These are phyloP conservation scores for Isabelozyma rhagii DNA, from an alignment of 805 yeast species.

Conservation along the genomic window DNA sequence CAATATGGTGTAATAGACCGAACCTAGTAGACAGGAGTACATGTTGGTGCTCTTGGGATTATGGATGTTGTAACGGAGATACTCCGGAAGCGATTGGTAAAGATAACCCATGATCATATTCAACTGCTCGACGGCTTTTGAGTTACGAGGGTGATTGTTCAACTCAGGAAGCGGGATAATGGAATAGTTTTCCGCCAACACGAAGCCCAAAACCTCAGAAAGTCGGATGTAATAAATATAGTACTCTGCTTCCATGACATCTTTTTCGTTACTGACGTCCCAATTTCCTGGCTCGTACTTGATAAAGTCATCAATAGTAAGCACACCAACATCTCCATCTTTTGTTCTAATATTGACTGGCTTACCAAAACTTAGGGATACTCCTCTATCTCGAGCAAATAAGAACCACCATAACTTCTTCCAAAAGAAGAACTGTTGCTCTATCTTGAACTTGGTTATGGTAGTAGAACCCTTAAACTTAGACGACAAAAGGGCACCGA, in stretches of 20 bases:
- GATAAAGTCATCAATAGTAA: constrained; percentile 6
- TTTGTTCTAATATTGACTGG: constrained; percentile 2
- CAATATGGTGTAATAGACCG: constrained; percentile 3
- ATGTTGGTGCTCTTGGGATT: constrained; percentile 1
- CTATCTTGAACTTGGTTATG: neutral
- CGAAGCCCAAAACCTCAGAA: constrained; percentile 5
- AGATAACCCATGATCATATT: constrained; percentile 6
- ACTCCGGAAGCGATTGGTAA: constrained; percentile 2
- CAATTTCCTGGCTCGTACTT: constrained; percentile 5
- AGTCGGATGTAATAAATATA: constrained; percentile 1
- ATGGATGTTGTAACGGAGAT: constrained; percentile 2
- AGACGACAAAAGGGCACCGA: neutral
- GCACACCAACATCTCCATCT: constrained; percentile 1
- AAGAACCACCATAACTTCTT: constrained; percentile 9
- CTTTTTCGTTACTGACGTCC: constrained; percentile 1
- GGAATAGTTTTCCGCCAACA: constrained; percentile 3
- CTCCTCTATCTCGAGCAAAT: constrained; percentile 4
- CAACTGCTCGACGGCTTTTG: constrained; percentile 2
- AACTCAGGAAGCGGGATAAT: neutral
- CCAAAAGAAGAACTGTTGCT: constrained; percentile 7
- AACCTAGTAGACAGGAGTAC: constrained; percentile 1
- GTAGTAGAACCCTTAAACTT: neutral
- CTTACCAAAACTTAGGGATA: constrained; percentile 5
- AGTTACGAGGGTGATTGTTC: neutral
- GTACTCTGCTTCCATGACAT: constrained; percentile 1